Base-by-base conservation (phyloP, 352 stramenopile genomes). In the Globisporangium nagaii region DNA sequence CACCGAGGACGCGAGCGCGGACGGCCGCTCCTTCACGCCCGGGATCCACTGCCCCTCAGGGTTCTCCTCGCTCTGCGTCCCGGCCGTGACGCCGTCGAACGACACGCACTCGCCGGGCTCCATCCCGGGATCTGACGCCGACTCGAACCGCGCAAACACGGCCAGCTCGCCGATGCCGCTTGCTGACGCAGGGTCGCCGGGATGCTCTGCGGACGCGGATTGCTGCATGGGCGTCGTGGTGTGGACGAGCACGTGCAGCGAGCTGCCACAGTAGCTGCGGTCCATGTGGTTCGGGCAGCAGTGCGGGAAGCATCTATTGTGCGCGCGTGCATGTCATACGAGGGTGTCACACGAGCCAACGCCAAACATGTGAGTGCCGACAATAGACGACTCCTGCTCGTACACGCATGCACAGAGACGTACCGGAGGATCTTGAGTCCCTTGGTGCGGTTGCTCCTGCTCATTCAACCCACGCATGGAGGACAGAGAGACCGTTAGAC, bases 391-490 rank as follows among this genome's bases (percentile, higher is more conserved):
- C n/a, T n/a, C n/a, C n/a, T n/a, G n/a, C n/a, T n/a, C n/a, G n/a
- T n/a, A n/a, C 6, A 19, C 4, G 9, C 17, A 41, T 6, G 20
- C 15, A 3, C 15, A 2, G 22, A 50, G n/a, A 56, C 28, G 11
- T 54, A 75, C 62, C 76, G 70, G 12, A 87, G 63, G 48, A 89
- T 87, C 58, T 89, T 87, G 36, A 87, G 65, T 0, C 79, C 76
- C 37, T 87, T 89, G 40, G 79, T 89, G 58, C 77, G 73, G 30
- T 88, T 88, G 64, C 75, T 85, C 55, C 73, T 84, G 47, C 20
- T 35, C n/a, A n/a, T n/a, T n/a, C n/a, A n/a, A n/a, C n/a, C n/a
- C n/a, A n/a, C n/a, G n/a, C n/a, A n/a, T n/a, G n/a, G n/a, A n/a
- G n/a, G n/a, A n/a, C n/a, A n/a, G n/a, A n/a, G n/a, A n/a, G n/a